phyloP scores from a whole-genome alignment of 257 asterid genomes.

The Penstemon newberryi region DNA sequence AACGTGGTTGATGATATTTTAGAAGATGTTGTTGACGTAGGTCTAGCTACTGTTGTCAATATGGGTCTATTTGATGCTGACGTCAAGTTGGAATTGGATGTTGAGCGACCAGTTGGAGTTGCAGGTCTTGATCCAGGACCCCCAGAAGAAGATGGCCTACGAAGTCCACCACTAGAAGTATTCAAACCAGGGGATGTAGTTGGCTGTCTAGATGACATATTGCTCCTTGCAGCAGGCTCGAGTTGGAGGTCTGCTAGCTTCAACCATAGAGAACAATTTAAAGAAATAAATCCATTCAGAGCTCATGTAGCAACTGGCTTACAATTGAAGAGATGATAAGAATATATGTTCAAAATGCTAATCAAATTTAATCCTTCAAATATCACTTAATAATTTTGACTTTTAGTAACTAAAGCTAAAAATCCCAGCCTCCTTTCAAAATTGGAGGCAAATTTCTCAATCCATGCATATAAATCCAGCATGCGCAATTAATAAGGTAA shows the following conservation, averaged over 20 bases:
- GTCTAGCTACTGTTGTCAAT: constrained; percentile 37
- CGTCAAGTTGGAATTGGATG: constrained; percentile 43
- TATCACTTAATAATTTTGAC: no score
- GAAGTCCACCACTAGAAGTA: constrained; percentile 64
- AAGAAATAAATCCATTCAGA: no score
- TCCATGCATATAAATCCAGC: not conserved
- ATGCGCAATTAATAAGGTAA: constrained; percentile 1
- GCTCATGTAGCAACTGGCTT: no score
- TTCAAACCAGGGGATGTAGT: constrained; percentile 63
- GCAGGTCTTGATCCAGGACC: constrained; percentile 81
- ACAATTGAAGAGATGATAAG: no score
- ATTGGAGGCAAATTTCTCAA: constrained; percentile 6
- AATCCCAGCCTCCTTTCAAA: not conserved
- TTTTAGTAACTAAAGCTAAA: not conserved
- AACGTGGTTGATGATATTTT: constrained; percentile 43
- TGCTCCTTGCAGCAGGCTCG: constrained; percentile 68
- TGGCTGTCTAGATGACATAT: constrained; percentile 57
- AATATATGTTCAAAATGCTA: no score
- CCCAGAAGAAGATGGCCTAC: constrained; percentile 89
- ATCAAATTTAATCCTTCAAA: no score
- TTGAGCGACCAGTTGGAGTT: constrained; percentile 88
- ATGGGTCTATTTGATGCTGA: constrained; percentile 42
- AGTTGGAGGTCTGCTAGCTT: constrained; percentile 83
- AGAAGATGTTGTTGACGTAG: constrained; percentile 46
- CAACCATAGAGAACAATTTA: constrained; percentile 35